phyloP scores from a whole-genome alignment of 148 eudicot species.

The Salicornia ramosissima region DNA sequence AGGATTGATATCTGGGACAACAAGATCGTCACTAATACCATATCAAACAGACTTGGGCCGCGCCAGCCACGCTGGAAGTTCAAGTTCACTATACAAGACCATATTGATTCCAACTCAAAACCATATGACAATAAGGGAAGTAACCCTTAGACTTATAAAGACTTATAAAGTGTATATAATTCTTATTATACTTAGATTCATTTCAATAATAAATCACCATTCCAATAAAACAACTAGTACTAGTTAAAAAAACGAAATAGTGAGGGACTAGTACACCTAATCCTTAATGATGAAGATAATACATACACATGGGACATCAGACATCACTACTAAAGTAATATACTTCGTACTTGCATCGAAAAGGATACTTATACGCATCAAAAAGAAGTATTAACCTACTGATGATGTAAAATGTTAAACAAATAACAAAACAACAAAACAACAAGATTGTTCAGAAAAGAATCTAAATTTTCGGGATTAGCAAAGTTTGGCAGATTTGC shows the following conservation, averaged over 20 bases:
- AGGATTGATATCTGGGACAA: no score
- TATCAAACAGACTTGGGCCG: no score
- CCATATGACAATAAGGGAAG: no score
- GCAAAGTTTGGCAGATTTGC: conserved; percentile 3
- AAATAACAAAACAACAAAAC: conserved; percentile 2
- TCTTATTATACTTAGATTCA: no score
- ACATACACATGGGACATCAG: conserved; percentile 13
- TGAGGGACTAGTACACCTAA: conserved; percentile 25
- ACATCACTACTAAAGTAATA: background rate
- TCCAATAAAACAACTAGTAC: background rate
- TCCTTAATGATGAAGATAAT: conserved; percentile 15
- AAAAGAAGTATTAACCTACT: background rate
- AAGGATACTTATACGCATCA: background rate
- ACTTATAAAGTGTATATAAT: no score
- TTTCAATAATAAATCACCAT: no score
- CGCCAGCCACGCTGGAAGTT: no score
- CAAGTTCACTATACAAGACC: no score
- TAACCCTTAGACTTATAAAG: no score
- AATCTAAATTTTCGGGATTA: conserved; percentile 14
- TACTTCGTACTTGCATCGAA: background rate
- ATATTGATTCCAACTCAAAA: no score
- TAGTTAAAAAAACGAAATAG: background rate
- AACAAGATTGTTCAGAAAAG: background rate
- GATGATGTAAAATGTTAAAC: background rate
- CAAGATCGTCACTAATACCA: no score